Evolutionary conservation across 2,329 filamentous ascomycete genomes (phyloP).

Genomic region (Ophiostoma montium): DNA sequence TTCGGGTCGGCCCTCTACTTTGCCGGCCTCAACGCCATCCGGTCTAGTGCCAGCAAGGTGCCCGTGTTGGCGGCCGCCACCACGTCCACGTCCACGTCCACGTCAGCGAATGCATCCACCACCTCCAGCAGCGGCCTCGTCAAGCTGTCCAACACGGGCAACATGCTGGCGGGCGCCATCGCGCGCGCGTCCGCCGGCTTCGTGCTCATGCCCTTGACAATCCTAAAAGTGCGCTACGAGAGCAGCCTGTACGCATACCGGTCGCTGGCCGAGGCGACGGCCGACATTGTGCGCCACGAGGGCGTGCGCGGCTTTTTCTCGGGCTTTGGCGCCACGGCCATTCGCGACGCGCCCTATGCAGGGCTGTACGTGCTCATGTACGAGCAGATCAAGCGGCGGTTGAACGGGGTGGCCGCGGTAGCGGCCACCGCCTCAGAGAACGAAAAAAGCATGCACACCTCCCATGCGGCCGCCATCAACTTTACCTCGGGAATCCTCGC

Average conservation of each 20-base stretch:
- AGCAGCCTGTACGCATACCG: constrained; percentile 73
- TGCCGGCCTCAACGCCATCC: constrained; percentile 63
- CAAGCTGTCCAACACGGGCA: constrained; percentile 69
- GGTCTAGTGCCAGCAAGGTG: constrained; percentile 46
- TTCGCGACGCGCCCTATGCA: constrained; percentile 91
- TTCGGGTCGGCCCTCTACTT: constrained; percentile 93
- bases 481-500: constrained; percentile 72
- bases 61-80: constrained; percentile 18
- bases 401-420: constrained; percentile 27
- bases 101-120: too few species aligned
- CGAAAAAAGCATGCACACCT: constrained; percentile 19
- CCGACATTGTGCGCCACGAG: constrained; percentile 59
- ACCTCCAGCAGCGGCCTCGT: constrained; percentile 56
- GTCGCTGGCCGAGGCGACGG: constrained; percentile 56
- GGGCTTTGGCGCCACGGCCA: constrained; percentile 84
- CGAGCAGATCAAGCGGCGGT: constrained; percentile 60
- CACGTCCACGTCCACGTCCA: constrained; percentile 7
- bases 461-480: constrained; percentile 56
- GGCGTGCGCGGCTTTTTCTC: constrained; percentile 79
- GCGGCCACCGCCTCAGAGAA: neutral
- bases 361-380: constrained; percentile 92
- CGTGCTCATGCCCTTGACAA: constrained; percentile 86
- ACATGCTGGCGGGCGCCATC: constrained; percentile 70
- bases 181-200: constrained; percentile 81
- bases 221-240: constrained; percentile 94